Percentiles rank a stretch among this genome's conserved stretches.
Evolutionary conservation across 1,139 yeast genomes (phyloP).

Genomic region (Protomyces macrosporus): DNA sequence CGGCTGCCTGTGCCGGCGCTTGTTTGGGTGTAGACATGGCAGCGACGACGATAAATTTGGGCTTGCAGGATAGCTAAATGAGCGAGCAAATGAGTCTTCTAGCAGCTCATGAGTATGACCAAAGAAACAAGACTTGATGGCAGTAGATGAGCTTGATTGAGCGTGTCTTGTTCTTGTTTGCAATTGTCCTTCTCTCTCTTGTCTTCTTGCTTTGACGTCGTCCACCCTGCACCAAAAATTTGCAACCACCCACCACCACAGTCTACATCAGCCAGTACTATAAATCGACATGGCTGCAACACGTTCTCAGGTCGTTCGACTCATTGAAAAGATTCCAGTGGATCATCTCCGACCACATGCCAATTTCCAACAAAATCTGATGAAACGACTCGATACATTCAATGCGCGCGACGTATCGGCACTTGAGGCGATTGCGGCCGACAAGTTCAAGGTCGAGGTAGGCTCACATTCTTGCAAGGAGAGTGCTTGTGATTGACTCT

Average conservation of each 20-base stretch:
- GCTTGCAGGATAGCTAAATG: too few relatives aligned
- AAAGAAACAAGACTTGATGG: too few relatives aligned
- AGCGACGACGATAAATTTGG: too few relatives aligned
- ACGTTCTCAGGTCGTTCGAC: constrained; percentile 11
- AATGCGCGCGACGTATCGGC: constrained; percentile 16
- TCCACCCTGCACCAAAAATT: too few relatives aligned
- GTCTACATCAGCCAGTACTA: too few relatives aligned
- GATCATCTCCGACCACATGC: constrained; percentile 19
- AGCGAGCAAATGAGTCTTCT: too few relatives aligned
- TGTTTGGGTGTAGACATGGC: not conserved
- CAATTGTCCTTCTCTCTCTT: too few relatives aligned
- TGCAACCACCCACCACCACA: too few relatives aligned
- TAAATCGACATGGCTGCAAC: not conserved
- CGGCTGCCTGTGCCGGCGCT: not conserved
- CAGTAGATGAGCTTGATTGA: too few relatives aligned
- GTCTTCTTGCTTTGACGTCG: too few relatives aligned
- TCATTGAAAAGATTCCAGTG: constrained; percentile 12
- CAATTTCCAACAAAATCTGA: constrained; percentile 5
- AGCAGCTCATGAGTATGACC: too few relatives aligned
- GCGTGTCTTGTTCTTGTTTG: too few relatives aligned
- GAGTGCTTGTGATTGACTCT: not conserved
- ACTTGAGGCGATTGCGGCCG: constrained; percentile 3
- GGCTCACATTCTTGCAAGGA: not conserved
- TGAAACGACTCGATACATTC: constrained; percentile 9
- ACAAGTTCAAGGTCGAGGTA: constrained; percentile 6